Conservation (phyloP, 2,329 filamentous ascomycete species). For the Alternaria solani region DNA sequence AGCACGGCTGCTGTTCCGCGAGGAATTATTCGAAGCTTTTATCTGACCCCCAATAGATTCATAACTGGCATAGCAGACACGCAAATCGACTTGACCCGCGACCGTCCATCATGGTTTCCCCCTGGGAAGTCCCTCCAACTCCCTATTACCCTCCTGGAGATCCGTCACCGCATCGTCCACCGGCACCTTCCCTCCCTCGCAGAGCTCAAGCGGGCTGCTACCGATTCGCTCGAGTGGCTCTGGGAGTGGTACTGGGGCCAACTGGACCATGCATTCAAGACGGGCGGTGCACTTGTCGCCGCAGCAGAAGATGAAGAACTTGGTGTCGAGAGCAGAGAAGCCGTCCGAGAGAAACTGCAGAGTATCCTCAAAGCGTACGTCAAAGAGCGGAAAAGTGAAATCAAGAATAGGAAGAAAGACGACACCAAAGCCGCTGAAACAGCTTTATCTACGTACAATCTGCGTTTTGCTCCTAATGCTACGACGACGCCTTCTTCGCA, state of each 20-base stretch:
- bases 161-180: constrained; percentile 89
- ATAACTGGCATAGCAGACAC: constrained; percentile 82
- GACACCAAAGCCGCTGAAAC: constrained; percentile 25
- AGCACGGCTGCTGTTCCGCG: background rate
- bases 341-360: constrained; percentile 33
- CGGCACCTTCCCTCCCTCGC: constrained; percentile 81
- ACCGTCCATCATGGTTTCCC: constrained; percentile 38
- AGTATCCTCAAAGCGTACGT: constrained; percentile 47
- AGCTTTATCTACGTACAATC: constrained; percentile 26
- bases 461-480: constrained; percentile 16
- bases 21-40: background rate
- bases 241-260: constrained; percentile 86
- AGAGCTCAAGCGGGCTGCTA: constrained; percentile 73
- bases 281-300: background rate
- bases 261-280: constrained; percentile 51
- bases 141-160: constrained; percentile 81
- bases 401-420: constrained; percentile 31
- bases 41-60: constrained; percentile 62
- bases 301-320: constrained; percentile 2
- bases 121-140: constrained; percentile 32
- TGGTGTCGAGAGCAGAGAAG: constrained; percentile 11
- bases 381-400: constrained; percentile 40
- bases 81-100: constrained; percentile 49
- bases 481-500: constrained; percentile 9
- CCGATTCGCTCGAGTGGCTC: constrained; percentile 80